Evolutionary conservation across 208 protist genomes (phyloP), one percentile per base, ranked within the genome.

Genomic region (Crithidia bombi): DNA sequence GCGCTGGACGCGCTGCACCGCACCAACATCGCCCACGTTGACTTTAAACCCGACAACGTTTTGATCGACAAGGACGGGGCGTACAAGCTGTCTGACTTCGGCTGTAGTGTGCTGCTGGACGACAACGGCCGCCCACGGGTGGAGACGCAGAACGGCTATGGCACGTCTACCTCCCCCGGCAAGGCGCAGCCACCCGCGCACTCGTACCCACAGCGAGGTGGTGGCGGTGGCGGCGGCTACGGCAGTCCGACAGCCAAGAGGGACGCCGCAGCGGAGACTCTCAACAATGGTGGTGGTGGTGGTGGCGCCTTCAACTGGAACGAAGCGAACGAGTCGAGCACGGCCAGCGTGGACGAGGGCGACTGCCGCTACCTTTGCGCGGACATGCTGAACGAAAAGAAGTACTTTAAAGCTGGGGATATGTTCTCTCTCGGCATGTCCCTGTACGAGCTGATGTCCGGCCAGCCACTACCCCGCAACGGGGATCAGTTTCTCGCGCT

Each of bases 1-100:
- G 94, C 91, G 9, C 79, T 98, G 14, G 77, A 95, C 65, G 95
- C 90, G 23, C 69, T 95, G 67, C 93, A 98, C 65, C 64, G 69
- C 41, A 61, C 66, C 14, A 79, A 85, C 74, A 94, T 98, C 64
- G 89, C 83, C 6, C 96, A 98, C 78, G 70, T 97, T 17, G 96
- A 98, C 82, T 88, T 98, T 57, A 97, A 98, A 71, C 91, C 92
- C 14, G 96, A 98, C 56, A 98, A 98, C 71, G 73, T 98, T 1
- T 73, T 98, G 14, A 74, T 98, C 44, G 93, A 97, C 56, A 79
- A 65, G 11, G 41, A 77, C 23, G 89, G 85, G 1, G 66, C 69
- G 35, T 91, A 97, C 74, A 95, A 93, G 66, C 82, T 98, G 28
- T 88, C 82, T 17, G 96, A 98, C 71, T 98, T 98, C 75, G 96